These are phyloP conservation scores for Aspergillus calidoustus DNA, from an alignment of 2,329 filamentous ascomycete genomes.

Conservation along the genomic window DNA sequence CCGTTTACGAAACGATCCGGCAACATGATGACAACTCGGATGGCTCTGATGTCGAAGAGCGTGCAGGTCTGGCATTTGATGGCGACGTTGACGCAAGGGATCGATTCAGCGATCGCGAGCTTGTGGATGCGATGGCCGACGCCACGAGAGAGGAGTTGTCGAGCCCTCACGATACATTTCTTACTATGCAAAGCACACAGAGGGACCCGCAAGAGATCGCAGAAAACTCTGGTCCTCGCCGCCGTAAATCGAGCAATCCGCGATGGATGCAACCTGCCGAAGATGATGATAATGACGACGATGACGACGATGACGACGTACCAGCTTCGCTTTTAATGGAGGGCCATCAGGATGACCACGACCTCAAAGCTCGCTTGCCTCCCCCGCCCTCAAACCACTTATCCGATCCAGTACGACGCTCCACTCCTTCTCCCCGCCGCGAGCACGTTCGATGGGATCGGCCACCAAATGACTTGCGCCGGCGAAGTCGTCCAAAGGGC, in stretches of 20 bases:
- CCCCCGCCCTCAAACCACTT: conserved; percentile 36
- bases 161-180: conserved; percentile 48
- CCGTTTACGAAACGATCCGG: conserved; percentile 54
- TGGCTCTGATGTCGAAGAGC: conserved; percentile 51
- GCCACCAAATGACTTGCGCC: conserved; percentile 31
- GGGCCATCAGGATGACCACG: conserved; percentile 47
- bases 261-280: conserved; percentile 44
- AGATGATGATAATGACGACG: conserved; percentile 57
- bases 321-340: conserved; percentile 67
- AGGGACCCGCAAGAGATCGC: conserved; percentile 22
- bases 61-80: conserved; percentile 54
- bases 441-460: conserved; percentile 58
- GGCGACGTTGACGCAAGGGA: conserved; percentile 54
- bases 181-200: conserved; percentile 36
- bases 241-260: conserved; percentile 35
- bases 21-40: conserved; percentile 52
- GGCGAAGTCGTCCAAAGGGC: conserved; percentile 25
- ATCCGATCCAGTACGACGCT: conserved; percentile 31
- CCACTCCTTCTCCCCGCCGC: conserved; percentile 48
- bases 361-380: conserved; percentile 44
- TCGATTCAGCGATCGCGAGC: conserved; percentile 60
- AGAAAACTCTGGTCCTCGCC: conserved; percentile 27
- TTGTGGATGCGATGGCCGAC: conserved; percentile 61
- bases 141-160: conserved; percentile 54
- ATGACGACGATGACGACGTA: conserved; percentile 62